Evolutionary conservation across 1,284 basidiomycete genomes (phyloP).

Genomic region (Laetiporus sulphureus): DNA sequence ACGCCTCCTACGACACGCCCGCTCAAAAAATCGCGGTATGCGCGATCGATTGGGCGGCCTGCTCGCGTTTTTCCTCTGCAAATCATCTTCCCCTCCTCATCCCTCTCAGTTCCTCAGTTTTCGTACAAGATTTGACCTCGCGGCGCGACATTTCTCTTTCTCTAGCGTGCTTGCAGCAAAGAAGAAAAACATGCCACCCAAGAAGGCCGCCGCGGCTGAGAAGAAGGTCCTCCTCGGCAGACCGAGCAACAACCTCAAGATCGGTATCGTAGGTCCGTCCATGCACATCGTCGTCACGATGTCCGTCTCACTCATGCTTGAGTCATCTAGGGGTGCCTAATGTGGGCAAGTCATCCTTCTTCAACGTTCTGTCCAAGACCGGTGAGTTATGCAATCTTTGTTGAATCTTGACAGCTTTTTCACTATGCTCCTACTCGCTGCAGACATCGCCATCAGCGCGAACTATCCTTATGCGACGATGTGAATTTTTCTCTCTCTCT

Average conservation of each 20-base stretch:
- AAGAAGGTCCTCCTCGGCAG: constrained; percentile 86
- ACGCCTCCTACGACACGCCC: not conserved
- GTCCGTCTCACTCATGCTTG: constrained; percentile 10
- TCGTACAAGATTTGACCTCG: constrained; percentile 20
- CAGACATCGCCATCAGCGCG: constrained; percentile 94
- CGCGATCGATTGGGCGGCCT: constrained; percentile 28
- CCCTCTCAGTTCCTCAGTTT: constrained; percentile 6
- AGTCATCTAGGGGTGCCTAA: constrained; percentile 74
- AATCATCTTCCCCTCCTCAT: not conserved
- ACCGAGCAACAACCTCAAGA: constrained; percentile 91
- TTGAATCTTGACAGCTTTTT: too few species aligned
- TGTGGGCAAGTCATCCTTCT: constrained; percentile 91
- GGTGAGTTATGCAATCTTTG: constrained; percentile 35
- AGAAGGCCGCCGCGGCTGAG: constrained; percentile 68
- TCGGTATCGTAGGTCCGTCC: constrained; percentile 91
- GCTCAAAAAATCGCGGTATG: constrained; percentile 17
- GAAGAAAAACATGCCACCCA: constrained; percentile 76
- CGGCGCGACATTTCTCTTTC: constrained; percentile 18
- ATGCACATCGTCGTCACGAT: constrained; percentile 12
- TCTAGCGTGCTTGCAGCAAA: constrained; percentile 20
- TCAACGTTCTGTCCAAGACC: constrained; percentile 93
- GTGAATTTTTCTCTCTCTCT: constrained; percentile 18
- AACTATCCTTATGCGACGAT: constrained; percentile 99
- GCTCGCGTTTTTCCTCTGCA: not conserved
- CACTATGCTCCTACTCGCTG: not conserved